Conservation (phyloP, 2,329 filamentous ascomycete genomes). For the Paraphaeosphaeria sporulosa region DNA sequence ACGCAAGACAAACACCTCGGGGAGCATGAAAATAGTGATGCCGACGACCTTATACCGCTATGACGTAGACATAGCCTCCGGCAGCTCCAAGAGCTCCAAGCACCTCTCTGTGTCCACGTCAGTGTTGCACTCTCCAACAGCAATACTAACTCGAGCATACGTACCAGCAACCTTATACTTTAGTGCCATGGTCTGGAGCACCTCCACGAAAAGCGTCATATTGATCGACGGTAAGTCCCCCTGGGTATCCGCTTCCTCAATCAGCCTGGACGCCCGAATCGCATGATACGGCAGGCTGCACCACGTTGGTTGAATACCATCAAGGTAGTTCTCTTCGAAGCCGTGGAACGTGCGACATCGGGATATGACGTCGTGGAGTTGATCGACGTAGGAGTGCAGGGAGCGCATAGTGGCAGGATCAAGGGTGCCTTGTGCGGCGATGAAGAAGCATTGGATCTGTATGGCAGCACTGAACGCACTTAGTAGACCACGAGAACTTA, state of each 20-base stretch:
- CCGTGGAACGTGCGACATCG: conserved; percentile 19
- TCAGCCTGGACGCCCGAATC: conserved; percentile 11
- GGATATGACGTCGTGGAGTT: conserved; percentile 13
- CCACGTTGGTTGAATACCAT: conserved; percentile 23
- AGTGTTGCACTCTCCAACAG: neutral
- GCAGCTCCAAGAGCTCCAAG: conserved; percentile 10
- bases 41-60: no score
- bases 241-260: conserved; percentile 5
- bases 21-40: no score
- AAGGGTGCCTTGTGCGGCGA: conserved; percentile 13
- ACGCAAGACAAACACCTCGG: neutral
- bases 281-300: conserved; percentile 19
- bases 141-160: neutral
- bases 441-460: conserved; percentile 21
- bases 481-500: neutral
- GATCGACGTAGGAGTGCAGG: conserved; percentile 14
- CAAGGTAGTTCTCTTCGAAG: conserved; percentile 20
- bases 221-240: conserved; percentile 11
- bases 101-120: conserved; percentile 7
- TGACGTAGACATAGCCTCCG: neutral
- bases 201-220: conserved; percentile 12
- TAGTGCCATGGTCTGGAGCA: conserved; percentile 10
- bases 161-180: conserved; percentile 24
- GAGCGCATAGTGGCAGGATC: conserved; percentile 8
- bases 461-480: conserved; percentile 18